These are phyloP conservation scores for Rubus idaeus DNA, from an alignment of 306 rosid genomes.

Conservation along the genomic window DNA sequence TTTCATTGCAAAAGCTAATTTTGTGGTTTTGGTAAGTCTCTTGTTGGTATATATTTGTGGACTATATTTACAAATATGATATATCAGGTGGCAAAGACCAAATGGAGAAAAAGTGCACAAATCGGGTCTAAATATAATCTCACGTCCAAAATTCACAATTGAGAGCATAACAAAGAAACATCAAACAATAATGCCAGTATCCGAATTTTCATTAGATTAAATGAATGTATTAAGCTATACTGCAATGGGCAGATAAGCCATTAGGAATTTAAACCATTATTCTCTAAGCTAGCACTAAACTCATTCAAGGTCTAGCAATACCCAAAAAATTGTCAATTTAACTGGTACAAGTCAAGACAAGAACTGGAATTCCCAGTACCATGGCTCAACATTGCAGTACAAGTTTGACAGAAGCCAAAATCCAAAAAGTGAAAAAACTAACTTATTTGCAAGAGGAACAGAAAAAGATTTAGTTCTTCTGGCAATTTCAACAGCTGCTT, in stretches of 20 bases:
- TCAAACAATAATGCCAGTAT: neutral
- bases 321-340: neutral
- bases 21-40: too few species aligned
- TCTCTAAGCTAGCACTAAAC: neutral
- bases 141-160: too few species aligned
- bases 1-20: too few species aligned
- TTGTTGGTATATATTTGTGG: too few species aligned
- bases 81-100: too few species aligned
- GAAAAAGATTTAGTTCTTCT: neutral
- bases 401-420: slow-evolving; percentile 11
- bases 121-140: too few species aligned
- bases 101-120: too few species aligned
- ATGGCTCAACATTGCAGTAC: slow-evolving; percentile 8
- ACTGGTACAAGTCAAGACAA: slow-evolving; percentile 4
- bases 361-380: slow-evolving; percentile 7
- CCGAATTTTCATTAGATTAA: neutral
- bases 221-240: neutral
- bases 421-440: neutral
- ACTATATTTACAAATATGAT: too few species aligned
- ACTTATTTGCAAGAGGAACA: slow-evolving; percentile 23
- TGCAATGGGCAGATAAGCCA: neutral
- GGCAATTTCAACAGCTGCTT: neutral
- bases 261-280: neutral
- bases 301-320: neutral
- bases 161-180: neutral